phyloP scores from a whole-genome alignment of 164 flowering plant genomes.

The Pachysandra terminalis region DNA sequence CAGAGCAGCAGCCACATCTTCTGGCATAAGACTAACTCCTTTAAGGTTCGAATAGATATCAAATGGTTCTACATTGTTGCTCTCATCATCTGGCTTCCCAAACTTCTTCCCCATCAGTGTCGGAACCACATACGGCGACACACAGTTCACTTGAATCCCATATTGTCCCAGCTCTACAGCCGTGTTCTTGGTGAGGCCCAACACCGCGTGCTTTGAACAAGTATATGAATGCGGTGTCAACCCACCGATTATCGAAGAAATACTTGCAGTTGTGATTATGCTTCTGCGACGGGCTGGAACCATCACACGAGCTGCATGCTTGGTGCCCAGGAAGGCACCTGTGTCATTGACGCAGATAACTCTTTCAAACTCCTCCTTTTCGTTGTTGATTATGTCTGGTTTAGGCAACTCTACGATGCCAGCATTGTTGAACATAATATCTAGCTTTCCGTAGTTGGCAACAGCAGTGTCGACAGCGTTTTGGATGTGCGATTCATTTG shows the following conservation, averaged over 20 bases:
- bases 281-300: slow-evolving; percentile 27
- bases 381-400: neutral
- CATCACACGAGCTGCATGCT: slow-evolving; percentile 42
- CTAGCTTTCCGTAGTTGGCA: neutral
- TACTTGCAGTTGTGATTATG: slow-evolving; percentile 30
- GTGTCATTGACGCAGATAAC: slow-evolving; percentile 1
- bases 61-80: neutral
- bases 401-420: neutral
- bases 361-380: neutral
- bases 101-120: slow-evolving; percentile 22
- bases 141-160: slow-evolving; percentile 49
- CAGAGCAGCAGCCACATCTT: slow-evolving; percentile 33
- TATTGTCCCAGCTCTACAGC: slow-evolving; percentile 43
- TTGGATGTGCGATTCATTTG: slow-evolving; percentile 19
- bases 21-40: slow-evolving; percentile 18
- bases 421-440: slow-evolving; percentile 13
- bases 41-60: slow-evolving; percentile 17
- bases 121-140: slow-evolving; percentile 35
- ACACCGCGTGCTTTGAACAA: slow-evolving; percentile 39
- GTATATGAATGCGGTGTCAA: slow-evolving; percentile 33
- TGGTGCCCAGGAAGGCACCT: slow-evolving; percentile 23
- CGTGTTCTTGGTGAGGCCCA: slow-evolving; percentile 39
- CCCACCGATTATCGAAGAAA: slow-evolving; percentile 24
- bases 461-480: slow-evolving; percentile 23
- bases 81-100: slow-evolving; percentile 6